Evolutionary conservation across 177 flowering plant genomes (phyloP).

Genomic region (Vitis hybrid): DNA sequence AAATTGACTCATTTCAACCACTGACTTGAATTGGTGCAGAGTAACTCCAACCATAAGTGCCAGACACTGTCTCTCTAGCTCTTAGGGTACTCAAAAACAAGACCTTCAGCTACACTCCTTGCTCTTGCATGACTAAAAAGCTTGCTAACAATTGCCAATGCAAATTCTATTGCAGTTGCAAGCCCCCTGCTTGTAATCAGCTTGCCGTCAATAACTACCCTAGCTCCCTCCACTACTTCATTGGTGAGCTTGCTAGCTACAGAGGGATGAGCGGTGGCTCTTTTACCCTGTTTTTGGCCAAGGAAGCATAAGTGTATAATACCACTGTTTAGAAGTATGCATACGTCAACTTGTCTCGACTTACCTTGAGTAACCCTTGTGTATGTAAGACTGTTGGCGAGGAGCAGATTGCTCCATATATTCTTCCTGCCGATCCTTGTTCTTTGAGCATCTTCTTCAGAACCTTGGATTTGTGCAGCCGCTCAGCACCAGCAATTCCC

Average conservation of each 20-base stretch:
- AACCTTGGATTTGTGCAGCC: conserved; percentile 62
- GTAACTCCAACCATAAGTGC: neutral
- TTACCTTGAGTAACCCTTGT: conserved; percentile 77
- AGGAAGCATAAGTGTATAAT: conserved; percentile 1
- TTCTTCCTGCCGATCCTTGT: conserved; percentile 64
- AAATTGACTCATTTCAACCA: neutral
- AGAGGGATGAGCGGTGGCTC: conserved; percentile 64
- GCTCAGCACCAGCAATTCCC: conserved; percentile 54
- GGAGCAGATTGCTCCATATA: conserved; percentile 70
- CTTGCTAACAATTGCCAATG: conserved; percentile 79
- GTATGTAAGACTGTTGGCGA: conserved; percentile 58
- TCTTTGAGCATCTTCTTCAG: conserved; percentile 83
- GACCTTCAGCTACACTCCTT: conserved; percentile 94
- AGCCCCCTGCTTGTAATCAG: conserved; percentile 78
- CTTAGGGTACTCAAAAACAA: conserved; percentile 74
- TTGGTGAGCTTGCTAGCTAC: conserved; percentile 35
- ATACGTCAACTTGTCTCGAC: neutral
- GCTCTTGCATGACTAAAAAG: conserved; percentile 81
- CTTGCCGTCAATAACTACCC: conserved; percentile 82
- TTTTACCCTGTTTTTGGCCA: conserved; percentile 52
- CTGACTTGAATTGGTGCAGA: neutral
- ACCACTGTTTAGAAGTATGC: neutral
- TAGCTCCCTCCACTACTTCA: conserved; percentile 40
- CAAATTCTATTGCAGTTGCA: conserved; percentile 59
- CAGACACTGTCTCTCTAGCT: conserved; percentile 15